Conservation (phyloP, 164 flowering plant genomes). For the Paratinospora sagittata region DNA sequence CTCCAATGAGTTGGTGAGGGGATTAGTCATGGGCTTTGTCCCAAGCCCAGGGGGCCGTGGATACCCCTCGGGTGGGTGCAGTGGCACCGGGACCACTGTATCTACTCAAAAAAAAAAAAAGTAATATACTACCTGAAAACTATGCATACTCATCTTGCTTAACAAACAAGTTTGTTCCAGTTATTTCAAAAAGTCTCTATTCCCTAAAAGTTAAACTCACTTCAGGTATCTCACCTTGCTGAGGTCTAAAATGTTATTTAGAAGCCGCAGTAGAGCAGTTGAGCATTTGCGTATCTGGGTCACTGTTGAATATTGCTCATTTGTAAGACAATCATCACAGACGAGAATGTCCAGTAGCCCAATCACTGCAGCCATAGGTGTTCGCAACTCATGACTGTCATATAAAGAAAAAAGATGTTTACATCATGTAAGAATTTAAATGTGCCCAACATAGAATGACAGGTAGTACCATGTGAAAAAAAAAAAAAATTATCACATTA, state of each 20-base stretch:
- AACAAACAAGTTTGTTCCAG: neutral
- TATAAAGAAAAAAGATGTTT: conserved; percentile 8
- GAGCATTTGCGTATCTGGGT: conserved; percentile 94
- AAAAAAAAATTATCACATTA: neutral
- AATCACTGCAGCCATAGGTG: conserved; percentile 99
- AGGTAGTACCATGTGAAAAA: neutral
- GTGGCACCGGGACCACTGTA: too few species aligned
- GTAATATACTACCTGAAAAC: neutral
- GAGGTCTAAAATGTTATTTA: conserved; percentile 91
- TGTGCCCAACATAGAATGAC: neutral
- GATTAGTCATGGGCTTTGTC: too few species aligned
- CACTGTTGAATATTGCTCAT: conserved; percentile 78
- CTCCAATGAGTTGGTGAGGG: too few species aligned
- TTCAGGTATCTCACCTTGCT: conserved; percentile 66
- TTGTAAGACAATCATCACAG: conserved; percentile 70
- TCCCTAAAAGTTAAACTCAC: neutral
- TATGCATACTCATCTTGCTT: neutral
- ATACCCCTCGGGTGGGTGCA: too few species aligned
- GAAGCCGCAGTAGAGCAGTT: conserved; percentile 83
- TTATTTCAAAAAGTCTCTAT: neutral
- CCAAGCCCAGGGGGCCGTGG: too few species aligned
- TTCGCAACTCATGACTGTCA: conserved; percentile 89
- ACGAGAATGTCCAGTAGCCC: conserved; percentile 94
- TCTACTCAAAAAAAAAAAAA: too few species aligned
- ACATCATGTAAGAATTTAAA: neutral